phyloP scores from a whole-genome alignment of 2,329 filamentous ascomycete genomes.

The Colletotrichum eleusines region DNA sequence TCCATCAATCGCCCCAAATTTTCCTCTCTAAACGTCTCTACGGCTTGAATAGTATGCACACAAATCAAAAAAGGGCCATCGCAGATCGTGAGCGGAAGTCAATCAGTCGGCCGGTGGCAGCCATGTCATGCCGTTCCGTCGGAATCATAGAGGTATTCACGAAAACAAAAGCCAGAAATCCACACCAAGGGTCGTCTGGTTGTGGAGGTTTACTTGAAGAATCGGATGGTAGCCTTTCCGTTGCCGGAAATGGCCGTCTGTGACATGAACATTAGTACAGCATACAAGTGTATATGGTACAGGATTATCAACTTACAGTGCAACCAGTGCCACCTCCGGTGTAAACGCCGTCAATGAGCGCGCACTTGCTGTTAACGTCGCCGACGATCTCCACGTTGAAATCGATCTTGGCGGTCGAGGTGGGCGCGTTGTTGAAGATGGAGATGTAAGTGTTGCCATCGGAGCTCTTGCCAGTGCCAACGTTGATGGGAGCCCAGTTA shows the following conservation, averaged over 20 bases:
- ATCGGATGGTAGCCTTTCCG: slow-evolving; percentile 58
- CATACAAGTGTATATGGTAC: not conserved
- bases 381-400: slow-evolving; percentile 84
- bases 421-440: slow-evolving; percentile 87
- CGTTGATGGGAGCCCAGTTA: slow-evolving; percentile 89
- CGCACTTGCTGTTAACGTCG: slow-evolving; percentile 71
- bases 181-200: slow-evolving; percentile 44
- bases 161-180: slow-evolving; percentile 37
- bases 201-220: slow-evolving; percentile 51
- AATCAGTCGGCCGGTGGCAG: slow-evolving; percentile 23
- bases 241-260: slow-evolving; percentile 59
- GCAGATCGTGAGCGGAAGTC: slow-evolving; percentile 40
- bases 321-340: slow-evolving; percentile 73
- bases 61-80: slow-evolving; percentile 39
- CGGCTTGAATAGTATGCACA: slow-evolving; percentile 40
- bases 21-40: slow-evolving; percentile 40
- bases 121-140: slow-evolving; percentile 38
- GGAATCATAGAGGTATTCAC: slow-evolving; percentile 43
- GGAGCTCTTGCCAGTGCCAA: slow-evolving; percentile 80
- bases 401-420: slow-evolving; percentile 75
- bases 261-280: not conserved
- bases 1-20: slow-evolving; percentile 34
- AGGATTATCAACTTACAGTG: slow-evolving; percentile 74
- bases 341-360: slow-evolving; percentile 74
- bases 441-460: slow-evolving; percentile 80